Base-by-base conservation (phyloP, 768 basidiomycete genomes). In the Termitomyces sp. region DNA sequence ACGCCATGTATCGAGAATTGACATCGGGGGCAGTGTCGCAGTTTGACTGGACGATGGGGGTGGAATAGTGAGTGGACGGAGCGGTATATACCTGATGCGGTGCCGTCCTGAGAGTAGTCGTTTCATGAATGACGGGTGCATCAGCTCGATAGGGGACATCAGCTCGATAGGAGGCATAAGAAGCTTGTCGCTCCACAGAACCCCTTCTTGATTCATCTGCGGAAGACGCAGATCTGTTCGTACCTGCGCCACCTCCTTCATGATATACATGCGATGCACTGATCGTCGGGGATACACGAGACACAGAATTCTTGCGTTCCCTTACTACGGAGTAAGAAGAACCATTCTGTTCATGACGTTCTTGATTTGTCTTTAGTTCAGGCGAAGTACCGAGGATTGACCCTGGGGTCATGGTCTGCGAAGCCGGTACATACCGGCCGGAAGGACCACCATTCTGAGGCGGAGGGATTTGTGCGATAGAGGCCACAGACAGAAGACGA, bases 361-460 rank as follows among this genome's bases (percentile, higher is more conserved):
- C 50, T n/a, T 54, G 37, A 41, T 41, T 53, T 21, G 17, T 15
- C 8, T 30, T 14, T 7, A 41, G 43, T 28, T 63, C 60, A 12
- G 58, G 37, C 31, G 54, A 48, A 31, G 42, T 15, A 12, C 28
- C n/a, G 19, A 17, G 30, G 6, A 45, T 40, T 14, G 53, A 1
- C n/a, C 26, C 26, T 19, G 50, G 17, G 14, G 46, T 33, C 62
- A 66, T 62, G n/a, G 63, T 64, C 3, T 58, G 62, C 15, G 62
- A 63, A n/a, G 55, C 59, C n/a, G 62, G 62, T 19, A 63, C 55
- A 41, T 65, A 65, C 30, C 64, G 61, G 44, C 51, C 58, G 21
- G 54, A 28, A 23, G 57, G 48, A 10, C 61, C 57, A 43, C 60
- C 55, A n/a, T 60, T 58, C 35, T 50, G 45, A 31, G 61, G 48